Conservation (phyloP, 345 rosid genomes). For the Pistacia atlantica region DNA sequence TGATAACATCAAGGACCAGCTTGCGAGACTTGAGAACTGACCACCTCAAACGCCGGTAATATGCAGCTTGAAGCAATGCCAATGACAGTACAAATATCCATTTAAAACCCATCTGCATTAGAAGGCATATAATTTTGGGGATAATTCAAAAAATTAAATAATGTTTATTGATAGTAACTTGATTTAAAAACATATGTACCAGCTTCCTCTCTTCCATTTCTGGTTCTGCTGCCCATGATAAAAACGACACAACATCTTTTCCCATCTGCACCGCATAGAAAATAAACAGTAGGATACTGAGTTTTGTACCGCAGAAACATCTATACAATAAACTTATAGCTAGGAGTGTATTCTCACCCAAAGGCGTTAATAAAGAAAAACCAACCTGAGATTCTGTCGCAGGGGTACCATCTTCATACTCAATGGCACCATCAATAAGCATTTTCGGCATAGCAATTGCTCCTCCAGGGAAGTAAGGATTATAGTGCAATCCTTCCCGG, state of each 20-base stretch:
- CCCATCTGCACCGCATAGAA: constrained; percentile 70
- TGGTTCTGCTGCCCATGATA: constrained; percentile 99
- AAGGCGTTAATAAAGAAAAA: constrained; percentile 12
- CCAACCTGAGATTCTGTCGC: constrained; percentile 98
- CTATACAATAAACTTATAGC: neutral
- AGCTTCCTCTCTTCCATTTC: constrained; percentile 99
- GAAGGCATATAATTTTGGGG: constrained; percentile 10
- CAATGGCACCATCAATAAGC: constrained; percentile 95
- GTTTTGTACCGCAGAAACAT: constrained; percentile 11
- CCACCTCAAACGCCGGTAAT: constrained; percentile 93
- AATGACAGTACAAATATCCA: constrained; percentile 94
- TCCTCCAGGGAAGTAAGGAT: constrained; percentile 99
- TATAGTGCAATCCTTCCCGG: constrained; percentile 92
- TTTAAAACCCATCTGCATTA: constrained; percentile 95
- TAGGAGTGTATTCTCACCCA: neutral
- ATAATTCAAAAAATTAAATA: neutral
- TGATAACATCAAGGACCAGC: constrained; percentile 86
- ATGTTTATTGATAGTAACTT: neutral
- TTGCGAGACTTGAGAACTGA: constrained; percentile 87
- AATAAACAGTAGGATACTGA: neutral
- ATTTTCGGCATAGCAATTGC: constrained; percentile 99
- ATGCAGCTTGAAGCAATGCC: constrained; percentile 92
- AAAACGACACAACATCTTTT: constrained; percentile 90
- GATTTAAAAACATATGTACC: constrained; percentile 40
- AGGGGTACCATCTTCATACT: constrained; percentile 98